Base-by-base conservation (phyloP, 148 eudicot genomes). In the Simmondsia chinensis region DNA sequence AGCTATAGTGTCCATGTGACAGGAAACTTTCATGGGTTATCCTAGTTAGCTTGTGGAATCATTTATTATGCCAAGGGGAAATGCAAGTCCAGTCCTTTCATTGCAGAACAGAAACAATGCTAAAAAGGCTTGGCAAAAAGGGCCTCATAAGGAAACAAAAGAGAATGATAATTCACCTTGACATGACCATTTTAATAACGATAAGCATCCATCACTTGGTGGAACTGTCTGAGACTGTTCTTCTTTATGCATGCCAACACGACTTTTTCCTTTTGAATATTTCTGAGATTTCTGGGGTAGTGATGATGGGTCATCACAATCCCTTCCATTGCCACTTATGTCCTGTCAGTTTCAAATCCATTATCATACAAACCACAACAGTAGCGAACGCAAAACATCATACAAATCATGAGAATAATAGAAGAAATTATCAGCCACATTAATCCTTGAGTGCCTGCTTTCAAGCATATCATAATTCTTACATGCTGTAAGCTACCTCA, bases 301-400 rank as follows among this genome's bases (percentile, higher is more conserved):
- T 20, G 20, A 17, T 20, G 30, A 33, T 32, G 24, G 22, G 34
- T 37, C 66, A 20, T 47, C 60, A 44, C 43, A 12, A 10, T 54
- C 62, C 44, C 49, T 60, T 48, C 64, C 70, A 48, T 50, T 54
- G 10, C 70, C 70, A 25, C 46, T 59, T 50, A 65, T 70, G 12
- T 50, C 70, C 75, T 70, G 48, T 14, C 48, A 50, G 45, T 7
- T 30, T 16, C 27, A 30, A 43, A 36, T 38, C 7, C 40, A 28
- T 25, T 33, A 59, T 46, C 33, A 32, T n/a, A n/a, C 25, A 30
- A 30, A 29, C 31, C 44, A 46, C 13, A 26, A 17, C 14, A 10
- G 25, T 4, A n/a, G 13, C 10, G 39, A 40, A 19, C 8, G 31
- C 31, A 15, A 4, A 32, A 23, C 10, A 9, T 2, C 20, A 41